Base-by-base conservation (phyloP, 1,284 basidiomycete genomes). In the Malassezia pachydermatis region DNA sequence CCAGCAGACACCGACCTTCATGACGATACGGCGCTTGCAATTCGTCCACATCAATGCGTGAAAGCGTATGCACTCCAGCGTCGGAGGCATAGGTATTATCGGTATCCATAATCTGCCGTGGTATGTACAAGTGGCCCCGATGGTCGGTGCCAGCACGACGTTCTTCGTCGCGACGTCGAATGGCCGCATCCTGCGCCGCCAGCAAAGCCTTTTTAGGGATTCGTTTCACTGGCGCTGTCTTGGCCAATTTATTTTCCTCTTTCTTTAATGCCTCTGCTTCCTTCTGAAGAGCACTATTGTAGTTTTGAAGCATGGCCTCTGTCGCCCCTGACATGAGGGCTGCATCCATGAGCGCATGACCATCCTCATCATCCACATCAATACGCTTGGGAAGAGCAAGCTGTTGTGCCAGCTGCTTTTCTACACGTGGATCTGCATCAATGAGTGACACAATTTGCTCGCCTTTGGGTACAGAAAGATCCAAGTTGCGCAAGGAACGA, bases 311-410 rank as follows among this genome's bases (percentile, higher is more conserved):
- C 33, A 70, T 47, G 3, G 67, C 64, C 30, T 60, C 58, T 4
- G 69, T 62, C 8, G 63, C 68, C 9, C 64, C 67, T 22, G 58
- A 57, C 48, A 71, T 58, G 10, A 71, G 55, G 35, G 66, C 68
- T 4, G 61, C 57, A 30, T 66, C 65, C 19, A 71, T 56, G 13
- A 66, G 38, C 2, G 62, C 51, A 23, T 54, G 57, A 17, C 56
- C 37, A 0, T 10, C 45, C 3, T 56, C 55, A 0, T 52, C 62
- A 1, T 48, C 50, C 5, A 25, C 28, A 9, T 41, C 32, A 10
- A 54, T 29, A 14, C 33, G 33, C 11, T 38, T 43, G 8, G 52
- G 47, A 8, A 70, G 57, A 3, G 65, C 55, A 25, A 70, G 58
- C 27, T 63, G 52, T 16, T 62, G 58, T 22, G 63, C 66, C 2